Conservation (phyloP, 345 rosid genomes). For the Ceriops zippeliana region DNA sequence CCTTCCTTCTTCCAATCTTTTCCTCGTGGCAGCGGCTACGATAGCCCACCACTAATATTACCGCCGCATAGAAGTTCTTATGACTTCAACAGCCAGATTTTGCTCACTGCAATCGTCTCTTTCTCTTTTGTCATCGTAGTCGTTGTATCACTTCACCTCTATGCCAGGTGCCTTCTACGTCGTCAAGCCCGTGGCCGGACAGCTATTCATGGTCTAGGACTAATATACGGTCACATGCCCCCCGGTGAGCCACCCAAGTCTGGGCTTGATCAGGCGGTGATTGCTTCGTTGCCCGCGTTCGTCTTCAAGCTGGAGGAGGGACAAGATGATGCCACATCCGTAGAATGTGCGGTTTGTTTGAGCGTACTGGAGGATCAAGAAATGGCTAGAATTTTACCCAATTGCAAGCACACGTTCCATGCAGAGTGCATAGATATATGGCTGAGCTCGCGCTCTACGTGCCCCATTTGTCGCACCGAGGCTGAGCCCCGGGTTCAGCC, state of each 20-base stretch:
- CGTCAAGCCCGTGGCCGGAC: slow-evolving; percentile 10
- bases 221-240: not conserved
- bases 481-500: slow-evolving; percentile 58
- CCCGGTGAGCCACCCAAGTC: slow-evolving; percentile 20
- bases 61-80: not conserved
- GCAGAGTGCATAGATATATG: slow-evolving; percentile 64
- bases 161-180: slow-evolving; percentile 12
- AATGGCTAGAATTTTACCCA: slow-evolving; percentile 57
- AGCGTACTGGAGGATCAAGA: slow-evolving; percentile 62
- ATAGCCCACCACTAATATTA: too few relatives aligned
- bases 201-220: not conserved
- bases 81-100: slow-evolving; percentile 19
- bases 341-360: slow-evolving; percentile 70
- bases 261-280: slow-evolving; percentile 48
- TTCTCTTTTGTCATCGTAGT: slow-evolving; percentile 15
- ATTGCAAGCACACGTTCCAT: slow-evolving; percentile 74
- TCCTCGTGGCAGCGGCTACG: not conserved
- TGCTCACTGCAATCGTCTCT: slow-evolving; percentile 15
- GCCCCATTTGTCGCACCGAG: slow-evolving; percentile 77
- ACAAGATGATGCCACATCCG: not conserved
- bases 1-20: not conserved
- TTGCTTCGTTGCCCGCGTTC: slow-evolving; percentile 54
- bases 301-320: slow-evolving; percentile 22
- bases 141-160: slow-evolving; percentile 16
- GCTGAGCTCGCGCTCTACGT: slow-evolving; percentile 54